Evolutionary conservation across 768 basidiomycete genomes (phyloP).

Genomic region (Pleurotus salmoneostramineus): DNA sequence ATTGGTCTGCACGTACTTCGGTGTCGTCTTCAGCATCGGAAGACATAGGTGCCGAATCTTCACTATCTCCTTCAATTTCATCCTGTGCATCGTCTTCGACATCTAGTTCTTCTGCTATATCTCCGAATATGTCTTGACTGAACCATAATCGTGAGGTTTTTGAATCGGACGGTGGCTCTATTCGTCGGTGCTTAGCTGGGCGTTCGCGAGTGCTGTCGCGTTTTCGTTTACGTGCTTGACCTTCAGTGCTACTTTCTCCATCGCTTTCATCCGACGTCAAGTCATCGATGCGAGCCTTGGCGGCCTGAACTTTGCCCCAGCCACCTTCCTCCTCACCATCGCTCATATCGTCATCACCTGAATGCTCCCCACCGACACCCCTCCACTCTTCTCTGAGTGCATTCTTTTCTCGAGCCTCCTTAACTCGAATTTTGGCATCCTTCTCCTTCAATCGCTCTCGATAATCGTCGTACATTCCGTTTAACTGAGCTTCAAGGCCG

Average conservation of each 20-base stretch:
- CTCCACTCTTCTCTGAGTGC: slow-evolving; percentile 78
- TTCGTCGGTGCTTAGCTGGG: slow-evolving; percentile 45
- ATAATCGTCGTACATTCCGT: slow-evolving; percentile 86
- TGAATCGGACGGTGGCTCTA: slow-evolving; percentile 46
- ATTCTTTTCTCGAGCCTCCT: slow-evolving; percentile 70
- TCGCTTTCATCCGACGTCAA: slow-evolving; percentile 52
- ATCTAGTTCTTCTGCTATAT: slow-evolving; percentile 36
- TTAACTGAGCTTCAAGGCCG: slow-evolving; percentile 80
- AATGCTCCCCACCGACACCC: slow-evolving; percentile 52
- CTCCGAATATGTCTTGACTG: slow-evolving; percentile 86
- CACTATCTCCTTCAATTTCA: slow-evolving; percentile 12
- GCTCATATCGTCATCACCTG: slow-evolving; percentile 38
- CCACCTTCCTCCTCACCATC: slow-evolving; percentile 47
- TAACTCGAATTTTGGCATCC: slow-evolving; percentile 85
- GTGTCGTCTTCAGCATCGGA: slow-evolving; percentile 21
- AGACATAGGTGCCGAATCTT: neutral
- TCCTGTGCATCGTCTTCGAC: slow-evolving; percentile 23
- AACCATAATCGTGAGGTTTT: slow-evolving; percentile 86
- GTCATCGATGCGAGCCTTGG: slow-evolving; percentile 43
- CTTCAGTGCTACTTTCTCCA: slow-evolving; percentile 31
- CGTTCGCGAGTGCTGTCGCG: slow-evolving; percentile 22
- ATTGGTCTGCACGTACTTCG: slow-evolving; percentile 1
- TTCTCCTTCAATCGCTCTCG: slow-evolving; percentile 73
- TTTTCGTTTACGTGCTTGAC: slow-evolving; percentile 39
- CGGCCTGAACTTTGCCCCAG: slow-evolving; percentile 62